Conservation (phyloP, 306 rosid species). For the Astragalus membranaceus region DNA sequence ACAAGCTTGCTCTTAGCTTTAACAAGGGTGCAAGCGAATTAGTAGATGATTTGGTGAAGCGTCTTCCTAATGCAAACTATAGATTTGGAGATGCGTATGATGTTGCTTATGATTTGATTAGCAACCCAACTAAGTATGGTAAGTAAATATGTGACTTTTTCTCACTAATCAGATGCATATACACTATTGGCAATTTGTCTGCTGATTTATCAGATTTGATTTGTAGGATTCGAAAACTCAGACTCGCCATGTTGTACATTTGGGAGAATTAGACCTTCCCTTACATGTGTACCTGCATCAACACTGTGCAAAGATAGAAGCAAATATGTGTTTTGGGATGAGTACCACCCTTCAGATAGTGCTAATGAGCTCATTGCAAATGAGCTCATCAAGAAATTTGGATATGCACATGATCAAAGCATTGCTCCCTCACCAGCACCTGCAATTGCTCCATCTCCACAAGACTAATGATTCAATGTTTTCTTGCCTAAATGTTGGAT, state of each 20-base stretch:
- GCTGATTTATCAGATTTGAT: neutral
- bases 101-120: slow-evolving; percentile 62
- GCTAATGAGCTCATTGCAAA: slow-evolving; percentile 76
- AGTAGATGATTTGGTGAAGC: slow-evolving; percentile 34
- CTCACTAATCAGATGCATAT: neutral
- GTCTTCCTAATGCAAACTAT: slow-evolving; percentile 63
- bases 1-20: slow-evolving; percentile 71
- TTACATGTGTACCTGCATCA: slow-evolving; percentile 85
- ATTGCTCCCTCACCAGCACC: slow-evolving; percentile 35
- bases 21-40: slow-evolving; percentile 54
- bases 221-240: slow-evolving; percentile 66
- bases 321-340: slow-evolving; percentile 96
- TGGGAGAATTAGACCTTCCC: slow-evolving; percentile 74
- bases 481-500: neutral
- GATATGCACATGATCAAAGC: slow-evolving; percentile 22
- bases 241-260: slow-evolving; percentile 89
- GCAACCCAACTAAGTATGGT: slow-evolving; percentile 66
- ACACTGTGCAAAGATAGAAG: slow-evolving; percentile 78
- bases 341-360: slow-evolving; percentile 83
- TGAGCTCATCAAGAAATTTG: slow-evolving; percentile 84
- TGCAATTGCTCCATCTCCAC: slow-evolving; percentile 50
- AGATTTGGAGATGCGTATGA: slow-evolving; percentile 85
- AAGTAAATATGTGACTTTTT: neutral
- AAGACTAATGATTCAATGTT: slow-evolving; percentile 15
- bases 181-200: no score